Evolutionary conservation across 768 basidiomycete genomes (phyloP), one percentile per base, ranked within the genome.

Genomic region (Neoboletus subvelutipes): DNA sequence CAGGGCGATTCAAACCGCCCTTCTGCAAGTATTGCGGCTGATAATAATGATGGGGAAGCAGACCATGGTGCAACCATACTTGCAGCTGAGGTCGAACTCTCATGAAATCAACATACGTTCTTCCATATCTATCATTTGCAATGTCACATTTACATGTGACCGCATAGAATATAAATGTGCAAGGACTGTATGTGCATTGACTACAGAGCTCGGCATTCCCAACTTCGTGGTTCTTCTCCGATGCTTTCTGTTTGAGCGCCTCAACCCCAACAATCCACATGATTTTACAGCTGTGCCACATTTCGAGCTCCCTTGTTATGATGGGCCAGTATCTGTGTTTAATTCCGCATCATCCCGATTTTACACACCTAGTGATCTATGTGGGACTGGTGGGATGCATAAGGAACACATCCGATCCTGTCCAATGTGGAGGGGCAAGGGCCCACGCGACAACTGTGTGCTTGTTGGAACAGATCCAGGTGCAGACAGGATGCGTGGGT

Each of bases 321-420:
- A 33, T 17, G 46, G 56, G 8, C 0, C 24, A 22, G 34, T 69
- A 18, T 24, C n/a, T 0, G 51, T 73, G 11, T 64, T 60, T n/a
- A 62, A 68, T 33, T 73, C 66, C 1, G 66, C 66, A 5, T 47
- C 52, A 1, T 64, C 67, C 0, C 39, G 22, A 9, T 76, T 65
- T 28, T 28, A 28, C 5, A 5, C 28, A 28, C n/a, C n/a, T n/a
- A n/a, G n/a, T n/a, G n/a, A n/a, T n/a, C n/a, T n/a, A n/a, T n/a
- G n/a, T n/a, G n/a, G n/a, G n/a, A n/a, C n/a, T n/a, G n/a, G n/a
- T n/a, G n/a, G n/a, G n/a, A n/a, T n/a, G n/a, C n/a, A n/a, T n/a
- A n/a, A n/a, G n/a, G n/a, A n/a, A n/a, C n/a, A n/a, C n/a, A n/a
- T n/a, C n/a, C n/a, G n/a, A n/a, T n/a, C n/a, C n/a, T n/a, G n/a